Base-by-base conservation (phyloP, 305 asterid species). In the Caryopteris hybrid region DNA sequence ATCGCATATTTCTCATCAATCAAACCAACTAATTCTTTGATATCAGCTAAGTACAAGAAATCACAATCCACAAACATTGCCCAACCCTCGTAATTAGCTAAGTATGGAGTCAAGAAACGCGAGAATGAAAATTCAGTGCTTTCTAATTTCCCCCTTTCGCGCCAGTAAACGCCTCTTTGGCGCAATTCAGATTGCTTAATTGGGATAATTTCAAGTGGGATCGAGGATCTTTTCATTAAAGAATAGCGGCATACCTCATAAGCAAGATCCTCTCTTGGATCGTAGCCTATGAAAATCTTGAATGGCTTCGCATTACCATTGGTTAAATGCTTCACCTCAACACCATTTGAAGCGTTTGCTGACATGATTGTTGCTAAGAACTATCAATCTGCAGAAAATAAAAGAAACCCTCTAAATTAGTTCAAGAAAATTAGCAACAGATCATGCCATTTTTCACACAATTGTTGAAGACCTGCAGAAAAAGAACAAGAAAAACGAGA, bases 11-110 rank as follows among this genome's bases (percentile, higher is more conserved):
- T 82, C 21, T 92, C 93, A 43, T 92, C 91, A 21, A 78, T 81
- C 66, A 88, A 36, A 59, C 84, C 90, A 11, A 76, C 71, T 8
- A 92, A 59, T 38, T 86, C 85, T 75, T 92, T 92, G 12, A 88
- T 70, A 71, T 90, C 96, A 47, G 69, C 84, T 17, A 92, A 74
- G 80, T 92, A 88, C 22, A 92, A 62, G 83, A 92, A 88, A 85
- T 92, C 98, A 65, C 97, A 88, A 72, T 92, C 97, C 52, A 92
- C 90, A 79, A 92, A 92, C 97, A 92, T 81, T 2, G 97, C 95
- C 98, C 97, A 90, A 0, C 98, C 98, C 13, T 81, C 74, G 16
- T 68, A 88, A 69, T 80, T 68, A 1, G 96, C 90, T 2, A 88
- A 64, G 47, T 76, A 64, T 0, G 98, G 97, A 7, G 98, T 90